Evolutionary conservation across 2,329 filamentous ascomycete genomes (phyloP).

Genomic region (Hypoxylon sp.): DNA sequence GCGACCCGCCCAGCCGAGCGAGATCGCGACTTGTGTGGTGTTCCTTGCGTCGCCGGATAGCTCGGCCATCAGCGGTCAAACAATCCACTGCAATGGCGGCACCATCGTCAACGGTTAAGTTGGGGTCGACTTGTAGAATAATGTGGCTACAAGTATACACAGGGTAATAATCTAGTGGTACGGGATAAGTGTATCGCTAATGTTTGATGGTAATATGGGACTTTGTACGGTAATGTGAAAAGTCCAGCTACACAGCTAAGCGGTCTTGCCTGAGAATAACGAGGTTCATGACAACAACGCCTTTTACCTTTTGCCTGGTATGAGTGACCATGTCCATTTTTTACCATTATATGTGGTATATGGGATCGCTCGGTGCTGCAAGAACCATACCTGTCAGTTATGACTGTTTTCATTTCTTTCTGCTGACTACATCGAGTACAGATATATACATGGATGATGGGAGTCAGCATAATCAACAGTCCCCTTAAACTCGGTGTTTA

Average conservation of each 20-base stretch:
- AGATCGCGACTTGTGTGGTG: conserved; percentile 86
- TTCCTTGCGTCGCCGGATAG: conserved; percentile 84
- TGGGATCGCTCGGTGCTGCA: not conserved
- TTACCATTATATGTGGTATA: not conserved
- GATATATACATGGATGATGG: conserved; percentile 14
- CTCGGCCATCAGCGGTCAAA: conserved; percentile 80
- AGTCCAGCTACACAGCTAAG: not conserved
- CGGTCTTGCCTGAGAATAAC: conserved; percentile 21
- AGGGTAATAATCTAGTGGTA: not conserved
- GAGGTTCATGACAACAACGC: conserved; percentile 15
- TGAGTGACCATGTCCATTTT: too few relatives aligned
- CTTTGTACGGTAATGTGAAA: conserved; percentile 13
- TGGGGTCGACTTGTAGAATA: not conserved
- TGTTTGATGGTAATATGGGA: not conserved
- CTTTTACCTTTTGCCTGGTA: too few relatives aligned
- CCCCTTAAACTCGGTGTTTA: conserved; percentile 3
- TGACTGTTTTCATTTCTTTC: conserved; percentile 4
- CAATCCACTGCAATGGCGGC: conserved; percentile 68
- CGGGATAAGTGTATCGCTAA: not conserved
- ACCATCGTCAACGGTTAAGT: conserved; percentile 64
- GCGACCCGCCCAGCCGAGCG: conserved; percentile 82
- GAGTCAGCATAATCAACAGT: conserved; percentile 15
- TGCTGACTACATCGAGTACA: conserved; percentile 1
- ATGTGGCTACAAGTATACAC: not conserved
- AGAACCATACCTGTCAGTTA: not conserved